These are phyloP conservation scores for Pseudognaphalium luteoalbum DNA, from an alignment of 129 eudicot genomes.

Conservation along the genomic window DNA sequence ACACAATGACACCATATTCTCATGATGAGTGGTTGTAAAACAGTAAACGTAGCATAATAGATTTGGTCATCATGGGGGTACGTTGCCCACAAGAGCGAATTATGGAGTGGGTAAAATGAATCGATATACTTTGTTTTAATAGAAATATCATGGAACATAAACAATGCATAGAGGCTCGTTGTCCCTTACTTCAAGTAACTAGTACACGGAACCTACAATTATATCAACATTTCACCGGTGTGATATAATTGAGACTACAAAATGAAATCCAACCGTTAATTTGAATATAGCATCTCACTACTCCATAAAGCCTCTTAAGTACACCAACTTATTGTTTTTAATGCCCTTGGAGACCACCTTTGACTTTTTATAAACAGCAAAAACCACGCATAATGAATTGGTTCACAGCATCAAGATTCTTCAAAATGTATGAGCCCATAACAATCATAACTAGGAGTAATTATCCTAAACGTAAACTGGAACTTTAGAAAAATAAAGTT, in stretches of 20 bases:
- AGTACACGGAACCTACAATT: background rate
- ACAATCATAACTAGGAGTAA: background rate
- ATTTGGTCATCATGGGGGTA: background rate
- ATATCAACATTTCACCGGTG: background rate
- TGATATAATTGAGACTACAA: background rate
- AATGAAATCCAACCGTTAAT: background rate
- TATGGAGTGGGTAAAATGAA: background rate
- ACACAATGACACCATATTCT: background rate
- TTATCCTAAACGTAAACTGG: background rate
- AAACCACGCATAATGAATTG: background rate
- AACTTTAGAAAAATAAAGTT: too few relatives aligned
- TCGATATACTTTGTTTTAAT: background rate
- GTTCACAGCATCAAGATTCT: conserved; percentile 7
- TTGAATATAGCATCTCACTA: background rate
- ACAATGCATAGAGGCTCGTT: background rate
- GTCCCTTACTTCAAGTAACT: background rate
- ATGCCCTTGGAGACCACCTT: background rate
- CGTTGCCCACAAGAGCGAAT: background rate
- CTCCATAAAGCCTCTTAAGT: background rate
- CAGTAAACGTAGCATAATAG: background rate
- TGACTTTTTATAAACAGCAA: background rate
- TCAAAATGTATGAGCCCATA: background rate
- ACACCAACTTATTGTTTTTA: too few relatives aligned
- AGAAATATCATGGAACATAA: background rate
- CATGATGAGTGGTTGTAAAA: background rate